A percentile compares a stretch with the other conserved stretches of the same genome.
phyloP scores from a whole-genome alignment of 805 yeast genomes.

The Hanseniaspora pseudoguilliermondii region DNA sequence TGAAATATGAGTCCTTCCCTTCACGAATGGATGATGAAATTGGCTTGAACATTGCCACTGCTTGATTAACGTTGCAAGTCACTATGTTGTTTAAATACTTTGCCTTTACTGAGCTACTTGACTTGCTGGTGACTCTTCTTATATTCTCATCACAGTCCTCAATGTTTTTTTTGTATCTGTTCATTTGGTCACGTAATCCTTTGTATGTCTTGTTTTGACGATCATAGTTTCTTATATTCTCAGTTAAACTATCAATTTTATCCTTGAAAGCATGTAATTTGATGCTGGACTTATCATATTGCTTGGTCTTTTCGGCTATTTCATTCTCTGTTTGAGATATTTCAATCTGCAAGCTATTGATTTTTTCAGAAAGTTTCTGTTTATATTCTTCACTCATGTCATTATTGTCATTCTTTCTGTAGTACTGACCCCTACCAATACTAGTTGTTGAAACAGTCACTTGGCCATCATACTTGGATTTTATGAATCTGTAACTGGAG shows the following conservation, averaged over 20 bases:
- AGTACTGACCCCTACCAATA: constrained; percentile 17
- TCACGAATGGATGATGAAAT: neutral
- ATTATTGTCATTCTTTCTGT: constrained; percentile 17
- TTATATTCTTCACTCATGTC: constrained; percentile 22
- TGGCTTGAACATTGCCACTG: constrained; percentile 4
- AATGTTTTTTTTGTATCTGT: constrained; percentile 25
- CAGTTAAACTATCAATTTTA: constrained; percentile 17
- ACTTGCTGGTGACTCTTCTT: constrained; percentile 15
- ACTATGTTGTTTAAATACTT: neutral
- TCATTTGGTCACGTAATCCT: constrained; percentile 22
- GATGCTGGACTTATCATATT: constrained; percentile 5
- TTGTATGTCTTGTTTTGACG: constrained; percentile 18
- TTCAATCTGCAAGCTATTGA: constrained; percentile 13
- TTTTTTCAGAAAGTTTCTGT: constrained; percentile 15
- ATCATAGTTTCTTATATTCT: constrained; percentile 14
- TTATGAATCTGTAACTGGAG: constrained; percentile 35
- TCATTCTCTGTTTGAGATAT: constrained; percentile 13
- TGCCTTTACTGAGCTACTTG: neutral
- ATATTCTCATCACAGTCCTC: constrained; percentile 29
- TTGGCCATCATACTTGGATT: constrained; percentile 55
- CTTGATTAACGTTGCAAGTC: constrained; percentile 2
- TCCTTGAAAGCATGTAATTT: constrained; percentile 12
- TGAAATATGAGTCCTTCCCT: neutral
- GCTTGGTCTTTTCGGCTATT: neutral
- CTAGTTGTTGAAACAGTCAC: constrained; percentile 23